Evolutionary conservation across 2,329 filamentous ascomycete species (phyloP), one percentile per base, ranked within the genome.

Genomic region (Colletotrichum abscissum): DNA sequence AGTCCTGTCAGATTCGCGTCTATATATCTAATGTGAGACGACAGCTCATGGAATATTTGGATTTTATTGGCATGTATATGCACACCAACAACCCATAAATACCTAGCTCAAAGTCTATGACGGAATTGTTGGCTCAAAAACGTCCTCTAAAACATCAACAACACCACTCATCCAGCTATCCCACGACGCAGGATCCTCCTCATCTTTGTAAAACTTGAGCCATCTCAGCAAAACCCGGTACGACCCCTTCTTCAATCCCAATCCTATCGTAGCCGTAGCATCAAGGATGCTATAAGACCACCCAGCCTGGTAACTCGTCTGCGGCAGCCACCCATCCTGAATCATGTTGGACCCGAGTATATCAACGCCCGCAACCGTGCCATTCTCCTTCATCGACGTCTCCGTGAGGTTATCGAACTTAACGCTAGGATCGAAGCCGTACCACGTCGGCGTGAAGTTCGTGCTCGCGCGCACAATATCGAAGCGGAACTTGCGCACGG

Each of bases 211-310:
- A n/a, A 68, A 68, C n/a, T 67, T 64, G 8, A 79, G 46, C 78
- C 76, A 78, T 24, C 73, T 72, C 19, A 77, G 59, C 0, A 76
- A 33, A n/a, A 78, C 75, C 5, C 66, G 73, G 33, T 76, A 77
- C 19, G 73, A 73, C 1, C 76, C 76, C 56, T 77, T 75, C 12
- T 68, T 68, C 64, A 72, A 16, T 16, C 63, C 63, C 26, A 68
- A 33, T 0, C 56, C 63, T 3, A 9, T 30, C 4, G 69, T 33
- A 9, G 56, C 56, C 14, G 56, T 67, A 30, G 46, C 16, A 42
- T 72, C 62, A 55, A 72, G 56, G 58, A 72, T 60, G 12, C 69
- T 67, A 22, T 68, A 57, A 1, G 69, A 67, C 69, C 64, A 72
- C 33, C 56, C 58, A 1, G 38, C 12, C 35, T 70, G 60, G 14